Conservation (phyloP, 208 protist species). For the Leishmania major region DNA sequence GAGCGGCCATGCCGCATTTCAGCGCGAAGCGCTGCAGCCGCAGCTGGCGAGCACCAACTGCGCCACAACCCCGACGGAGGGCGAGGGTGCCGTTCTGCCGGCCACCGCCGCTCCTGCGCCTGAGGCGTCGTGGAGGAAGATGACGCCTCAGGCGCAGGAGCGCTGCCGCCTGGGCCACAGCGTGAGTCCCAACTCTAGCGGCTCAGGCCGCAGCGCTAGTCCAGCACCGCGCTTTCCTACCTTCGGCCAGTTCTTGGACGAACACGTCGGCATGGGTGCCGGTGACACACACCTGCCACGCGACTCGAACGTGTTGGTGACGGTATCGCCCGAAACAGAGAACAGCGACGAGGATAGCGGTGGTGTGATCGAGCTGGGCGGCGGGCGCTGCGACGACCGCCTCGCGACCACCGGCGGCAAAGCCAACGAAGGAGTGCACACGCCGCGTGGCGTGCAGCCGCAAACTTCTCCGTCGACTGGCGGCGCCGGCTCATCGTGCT, state of each 20-base stretch:
- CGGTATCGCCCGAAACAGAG: constrained; percentile 44
- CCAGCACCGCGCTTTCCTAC: constrained; percentile 83
- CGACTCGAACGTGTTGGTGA: constrained; percentile 34
- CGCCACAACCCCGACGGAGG: background rate
- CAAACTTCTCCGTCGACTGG: constrained; percentile 15
- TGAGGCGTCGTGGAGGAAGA: background rate
- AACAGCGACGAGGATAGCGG: constrained; percentile 5
- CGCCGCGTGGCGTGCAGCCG: constrained; percentile 18
- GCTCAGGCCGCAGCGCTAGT: constrained; percentile 43
- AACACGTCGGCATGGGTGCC: constrained; percentile 38
- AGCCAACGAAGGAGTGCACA: constrained; percentile 3
- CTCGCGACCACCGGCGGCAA: constrained; percentile 9
- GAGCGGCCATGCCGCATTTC: constrained; percentile 20
- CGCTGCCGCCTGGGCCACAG: constrained; percentile 14
- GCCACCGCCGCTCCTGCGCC: background rate
- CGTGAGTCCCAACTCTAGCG: constrained; percentile 23
- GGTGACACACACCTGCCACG: constrained; percentile 24
- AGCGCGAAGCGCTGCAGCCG: constrained; percentile 18
- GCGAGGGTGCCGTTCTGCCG: background rate
- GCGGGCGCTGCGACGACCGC: constrained; percentile 13
- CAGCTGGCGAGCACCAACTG: background rate
- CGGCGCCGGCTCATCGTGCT: constrained; percentile 5
- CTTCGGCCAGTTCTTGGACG: constrained; percentile 76
- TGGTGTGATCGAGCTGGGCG: constrained; percentile 25
- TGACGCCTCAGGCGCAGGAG: background rate